Conservation (phyloP, 768 basidiomycete species). For the Tricholoma sp. region DNA sequence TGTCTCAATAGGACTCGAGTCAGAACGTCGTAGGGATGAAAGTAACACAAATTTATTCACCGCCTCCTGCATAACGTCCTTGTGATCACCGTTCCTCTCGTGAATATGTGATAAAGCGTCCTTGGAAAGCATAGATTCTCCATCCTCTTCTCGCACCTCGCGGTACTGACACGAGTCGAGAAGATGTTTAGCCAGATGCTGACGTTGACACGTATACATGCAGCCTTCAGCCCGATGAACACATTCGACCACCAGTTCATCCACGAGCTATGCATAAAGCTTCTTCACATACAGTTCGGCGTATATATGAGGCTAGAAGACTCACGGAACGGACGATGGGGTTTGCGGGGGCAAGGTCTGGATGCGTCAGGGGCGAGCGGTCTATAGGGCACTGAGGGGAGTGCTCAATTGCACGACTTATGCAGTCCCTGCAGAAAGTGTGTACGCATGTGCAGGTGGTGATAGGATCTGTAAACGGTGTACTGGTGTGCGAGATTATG, state of each 20-base stretch:
- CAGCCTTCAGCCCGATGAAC: constrained; percentile 58
- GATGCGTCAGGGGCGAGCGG: constrained; percentile 55
- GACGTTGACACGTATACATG: constrained; percentile 57
- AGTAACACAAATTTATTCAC: neutral
- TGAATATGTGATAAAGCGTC: neutral
- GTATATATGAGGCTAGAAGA: constrained; percentile 2
- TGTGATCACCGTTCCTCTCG: constrained; percentile 2
- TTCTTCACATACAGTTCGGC: neutral
- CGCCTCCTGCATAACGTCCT: neutral
- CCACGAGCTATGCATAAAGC: constrained; percentile 56
- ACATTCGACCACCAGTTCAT: constrained; percentile 76
- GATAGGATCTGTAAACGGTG: constrained; percentile 71
- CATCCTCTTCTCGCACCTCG: constrained; percentile 41
- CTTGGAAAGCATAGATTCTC: constrained; percentile 16
- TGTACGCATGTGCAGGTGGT: constrained; percentile 74
- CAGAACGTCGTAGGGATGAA: neutral
- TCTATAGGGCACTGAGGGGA: constrained; percentile 81
- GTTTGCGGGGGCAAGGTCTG: constrained; percentile 62
- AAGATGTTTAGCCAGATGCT: constrained; percentile 58
- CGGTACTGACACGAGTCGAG: constrained; percentile 56
- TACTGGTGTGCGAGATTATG: constrained; percentile 29
- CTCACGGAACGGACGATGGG: constrained; percentile 73
- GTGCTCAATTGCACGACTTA: constrained; percentile 60
- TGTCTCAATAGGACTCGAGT: neutral
- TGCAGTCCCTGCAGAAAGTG: constrained; percentile 85